Base-by-base conservation (phyloP, 2,329 filamentous ascomycete species). In the Volutella citrinella region DNA sequence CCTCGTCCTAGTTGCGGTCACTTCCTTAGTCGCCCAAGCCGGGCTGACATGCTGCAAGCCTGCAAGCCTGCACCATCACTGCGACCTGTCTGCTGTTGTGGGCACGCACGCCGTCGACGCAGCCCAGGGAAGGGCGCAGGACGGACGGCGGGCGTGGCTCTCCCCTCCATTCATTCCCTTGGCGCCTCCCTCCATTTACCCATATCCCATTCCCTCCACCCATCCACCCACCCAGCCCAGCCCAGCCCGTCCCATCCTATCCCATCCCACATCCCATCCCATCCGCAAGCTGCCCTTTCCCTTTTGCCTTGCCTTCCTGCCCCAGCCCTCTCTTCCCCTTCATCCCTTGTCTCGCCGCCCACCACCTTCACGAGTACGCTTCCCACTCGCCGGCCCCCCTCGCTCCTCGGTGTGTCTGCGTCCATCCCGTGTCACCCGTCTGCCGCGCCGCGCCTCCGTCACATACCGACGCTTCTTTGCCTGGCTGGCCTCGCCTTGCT, bases 251-350 rank as follows among this genome's bases (percentile, higher is more conserved):
- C n/a, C n/a, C n/a, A n/a, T n/a, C n/a, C n/a, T n/a, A n/a, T n/a
- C n/a, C n/a, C 22, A 27, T 36, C 43, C 30, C 36, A 27, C 38
- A 34, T 48, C 40, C 40, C 31, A 41, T 39, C 27, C 30, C 36
- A 24, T 27, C 26, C n/a, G 21, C 36, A 22, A 22, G 8, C 20
- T 22, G 20, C 20, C 20, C 12, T 22, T 12, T 22, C 28, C 19
- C 28, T 20, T 30, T 29, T 33, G 36, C 31, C 16, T 41, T 21
- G 13, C 14, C 24, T 26, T 28, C 6, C 26, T 5, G 10, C 42
- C 36, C 17, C 28, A 22, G 18, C 9, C 13, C 10, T 19, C 14
- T 14, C 4, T 22, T 30, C 20, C 27, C 26, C 20, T 22, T 32
- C 32, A 25, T 28, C 20, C 37, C 29, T 35, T 32, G 29, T 14